Conservation (phyloP, 2,329 filamentous ascomycete genomes). For the Leptographium radiaticola region DNA sequence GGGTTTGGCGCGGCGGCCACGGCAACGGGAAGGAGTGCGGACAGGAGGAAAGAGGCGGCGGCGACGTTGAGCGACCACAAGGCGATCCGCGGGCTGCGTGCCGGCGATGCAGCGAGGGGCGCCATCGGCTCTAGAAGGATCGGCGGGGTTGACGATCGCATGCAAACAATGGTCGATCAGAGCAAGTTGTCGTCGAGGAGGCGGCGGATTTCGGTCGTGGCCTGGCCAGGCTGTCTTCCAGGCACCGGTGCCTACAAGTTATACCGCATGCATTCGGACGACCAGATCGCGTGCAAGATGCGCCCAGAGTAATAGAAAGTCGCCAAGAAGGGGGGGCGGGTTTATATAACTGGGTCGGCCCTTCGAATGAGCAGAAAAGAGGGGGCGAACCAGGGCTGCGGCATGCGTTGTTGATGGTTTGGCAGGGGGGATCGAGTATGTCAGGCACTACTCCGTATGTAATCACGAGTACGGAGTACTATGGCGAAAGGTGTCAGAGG, state of each 20-base stretch:
- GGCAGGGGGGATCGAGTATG: too few species aligned
- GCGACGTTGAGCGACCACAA: conserved; percentile 14
- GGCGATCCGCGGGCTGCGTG: background rate
- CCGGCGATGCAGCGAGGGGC: background rate
- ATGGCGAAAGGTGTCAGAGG: too few species aligned
- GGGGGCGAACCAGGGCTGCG: background rate
- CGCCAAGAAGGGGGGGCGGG: background rate
- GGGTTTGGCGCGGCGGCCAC: conserved; percentile 5
- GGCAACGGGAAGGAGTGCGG: conserved; percentile 11
- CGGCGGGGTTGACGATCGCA: conserved; percentile 7
- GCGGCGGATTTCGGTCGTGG: background rate
- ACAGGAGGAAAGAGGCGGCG: conserved; percentile 13
- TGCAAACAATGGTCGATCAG: background rate
- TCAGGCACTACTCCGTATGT: too few species aligned
- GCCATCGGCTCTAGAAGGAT: conserved; percentile 3
- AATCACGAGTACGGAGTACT: too few species aligned
- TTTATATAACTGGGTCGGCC: background rate
- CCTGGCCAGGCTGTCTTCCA: background rate
- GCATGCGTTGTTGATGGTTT: too few species aligned
- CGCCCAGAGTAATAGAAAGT: too few species aligned
- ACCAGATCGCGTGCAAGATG: background rate
- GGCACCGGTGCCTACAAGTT: background rate
- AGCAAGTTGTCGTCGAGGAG: background rate
- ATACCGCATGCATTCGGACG: background rate
- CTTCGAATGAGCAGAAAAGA: background rate